Evolutionary conservation across 306 rosid species (phyloP), one percentile per base, ranked within the genome.

Genomic region (Lathyrus tuberosus): DNA sequence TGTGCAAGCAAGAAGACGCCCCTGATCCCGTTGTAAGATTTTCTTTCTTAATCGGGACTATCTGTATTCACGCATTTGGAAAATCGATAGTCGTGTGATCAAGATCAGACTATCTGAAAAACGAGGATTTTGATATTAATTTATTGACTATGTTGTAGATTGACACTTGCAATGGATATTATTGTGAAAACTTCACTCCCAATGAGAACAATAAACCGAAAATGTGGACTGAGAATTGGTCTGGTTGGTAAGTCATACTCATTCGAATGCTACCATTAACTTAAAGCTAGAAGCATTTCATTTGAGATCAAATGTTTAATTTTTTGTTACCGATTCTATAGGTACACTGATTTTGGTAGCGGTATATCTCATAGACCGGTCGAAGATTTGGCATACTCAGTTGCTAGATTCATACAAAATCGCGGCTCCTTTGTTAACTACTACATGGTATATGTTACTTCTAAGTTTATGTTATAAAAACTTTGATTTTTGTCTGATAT

Each of bases 331-430:
- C 47, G 18, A 6, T 62, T 70, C 9, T 58, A 24, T 70, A 95
- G 99, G 99, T 95, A 80, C 79, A 95, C 99, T 6, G 97, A 86
- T 75, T 95, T 86, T 78, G 99, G 99, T 67, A 82, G 86, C 63
- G 78, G 96, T 54, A 67, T 73, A 67, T 96, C 96, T 67, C 43
- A 20, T 63, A 89, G 99, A 68, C 99, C 99, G 20, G 95, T 84
- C 15, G 95, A 95, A 81, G 99, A 95, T 69, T n/a, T 95, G 51
- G 96, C 99, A 30, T 89, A 69, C 75, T 81, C 96, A 37, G 95
- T 87, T 76, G 99, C 89, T 2, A 83, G 96, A 81, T 95, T 95
- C 70, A 82, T 91, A 33, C 99, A 95, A 53, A 95, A 85, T 48
- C 87, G 97, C 15, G 99, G 99, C 28, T 82, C 99, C 46, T 87